Evolutionary conservation across 2,329 filamentous ascomycete species (phyloP), one percentile per base, ranked within the genome.

Genomic region (Aspergillus piperis): DNA sequence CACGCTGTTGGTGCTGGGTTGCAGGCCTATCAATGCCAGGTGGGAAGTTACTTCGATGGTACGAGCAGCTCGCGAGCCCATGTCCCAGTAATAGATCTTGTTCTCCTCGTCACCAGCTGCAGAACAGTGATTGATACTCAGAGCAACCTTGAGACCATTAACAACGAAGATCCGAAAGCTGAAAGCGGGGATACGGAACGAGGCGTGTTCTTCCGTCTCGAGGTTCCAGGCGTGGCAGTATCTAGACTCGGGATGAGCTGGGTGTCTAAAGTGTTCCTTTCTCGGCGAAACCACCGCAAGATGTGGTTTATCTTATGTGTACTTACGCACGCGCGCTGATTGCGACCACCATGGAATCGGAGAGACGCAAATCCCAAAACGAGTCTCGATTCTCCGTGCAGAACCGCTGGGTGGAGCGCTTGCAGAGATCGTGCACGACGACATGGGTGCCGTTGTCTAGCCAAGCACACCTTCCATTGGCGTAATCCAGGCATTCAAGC

Each of bases 191-290:
- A 76, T 25, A 25, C 72, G 73, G 42, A 76, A 70, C 8, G 49
- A 63, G 21, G 58, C 59, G 25, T 64, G 36, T 17, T 68, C 60
- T 15, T 66, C 60, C 2, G 67, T 68, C 11, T 61, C 23, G 15
- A 70, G 50, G 44, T 71, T 61, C 71, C 73, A 76, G n/a, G 70
- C 66, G 61, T 73, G 65, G 44, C 73, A 75, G 30, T 68, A 67
- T 27, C 72, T 74, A 36, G 19, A 30, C 21, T 27, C 36, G 8
- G 32, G 23, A 36, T 56, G 13, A 64, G 17, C n/a, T 52, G 44
- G 42, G 19, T 4, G 47, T 15, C n/a, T 30, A n/a, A 32, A 10
- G 15, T 17, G 11, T 6, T 15, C 25, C 15, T 50, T 32, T 32
- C 25, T n/a, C 8, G 47, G 7, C n/a, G n/a, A n/a, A 27, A 13